Conservation (phyloP, 2,329 filamentous ascomycete species). For the Ilyonectria robusta region DNA sequence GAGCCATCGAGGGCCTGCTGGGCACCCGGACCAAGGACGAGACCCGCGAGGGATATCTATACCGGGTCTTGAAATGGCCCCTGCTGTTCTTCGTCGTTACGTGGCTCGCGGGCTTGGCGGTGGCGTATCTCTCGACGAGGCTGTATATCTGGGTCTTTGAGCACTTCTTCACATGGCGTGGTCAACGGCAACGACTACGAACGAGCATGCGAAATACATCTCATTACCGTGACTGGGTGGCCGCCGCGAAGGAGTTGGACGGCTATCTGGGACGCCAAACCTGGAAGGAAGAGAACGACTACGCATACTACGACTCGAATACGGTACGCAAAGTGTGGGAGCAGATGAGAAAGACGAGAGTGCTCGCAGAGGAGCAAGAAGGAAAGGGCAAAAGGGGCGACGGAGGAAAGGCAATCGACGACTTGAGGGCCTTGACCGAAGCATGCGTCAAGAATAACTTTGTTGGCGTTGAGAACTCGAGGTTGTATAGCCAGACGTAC, state of each 20-base stretch:
- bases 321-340: slow-evolving; percentile 84
- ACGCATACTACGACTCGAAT: slow-evolving; percentile 88
- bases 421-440: slow-evolving; percentile 83
- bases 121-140: slow-evolving; percentile 83
- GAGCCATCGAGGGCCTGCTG: slow-evolving; percentile 57
- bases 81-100: slow-evolving; percentile 83
- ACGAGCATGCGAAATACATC: slow-evolving; percentile 78
- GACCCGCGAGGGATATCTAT: slow-evolving; percentile 93
- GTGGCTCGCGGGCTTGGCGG: slow-evolving; percentile 82
- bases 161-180: slow-evolving; percentile 91
- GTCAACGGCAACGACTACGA: slow-evolving; percentile 79
- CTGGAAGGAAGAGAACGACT: slow-evolving; percentile 85
- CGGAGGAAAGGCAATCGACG: slow-evolving; percentile 73
- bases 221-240: slow-evolving; percentile 87
- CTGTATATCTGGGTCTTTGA: slow-evolving; percentile 95
- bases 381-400: slow-evolving; percentile 55
- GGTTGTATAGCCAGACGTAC: slow-evolving; percentile 97
- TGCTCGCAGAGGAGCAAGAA: slow-evolving; percentile 69
- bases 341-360: slow-evolving; percentile 78
- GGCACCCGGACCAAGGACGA: slow-evolving; percentile 84
- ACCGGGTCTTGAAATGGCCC: slow-evolving; percentile 92
- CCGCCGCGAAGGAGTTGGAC: slow-evolving; percentile 84
- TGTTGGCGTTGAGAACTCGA: slow-evolving; percentile 91
- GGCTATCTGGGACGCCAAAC: slow-evolving; percentile 82
- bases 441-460: slow-evolving; percentile 99